Evolutionary conservation across 805 yeast species (phyloP).

Genomic region (Clavispora vitiphila): DNA sequence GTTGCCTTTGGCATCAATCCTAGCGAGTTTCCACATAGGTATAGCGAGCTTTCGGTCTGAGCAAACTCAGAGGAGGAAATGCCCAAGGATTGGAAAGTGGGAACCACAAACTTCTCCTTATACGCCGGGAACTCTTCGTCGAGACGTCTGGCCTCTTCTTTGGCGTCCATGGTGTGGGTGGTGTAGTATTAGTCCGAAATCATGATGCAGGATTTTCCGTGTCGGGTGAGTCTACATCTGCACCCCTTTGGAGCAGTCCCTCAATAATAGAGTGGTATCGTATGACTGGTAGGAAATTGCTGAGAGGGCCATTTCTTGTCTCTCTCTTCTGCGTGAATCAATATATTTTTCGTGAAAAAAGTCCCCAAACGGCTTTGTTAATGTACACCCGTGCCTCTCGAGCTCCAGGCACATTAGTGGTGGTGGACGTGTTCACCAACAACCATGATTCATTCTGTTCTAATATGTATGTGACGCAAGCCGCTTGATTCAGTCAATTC

Average conservation of each 20-base stretch:
- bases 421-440: background rate
- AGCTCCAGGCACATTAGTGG: background rate
- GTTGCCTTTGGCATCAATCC: constrained; percentile 81
- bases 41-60: constrained; percentile 34
- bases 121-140: constrained; percentile 39
- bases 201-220: background rate
- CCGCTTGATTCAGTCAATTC: constrained; percentile 14
- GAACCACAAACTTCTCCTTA: constrained; percentile 51
- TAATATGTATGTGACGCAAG: constrained; percentile 57
- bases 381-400: constrained; percentile 1
- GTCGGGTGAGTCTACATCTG: background rate
- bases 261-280: no score
- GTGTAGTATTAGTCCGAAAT: background rate
- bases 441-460: constrained; percentile 80
- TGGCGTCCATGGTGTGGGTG: background rate
- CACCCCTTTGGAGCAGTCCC: no score
- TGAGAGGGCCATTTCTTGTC: no score
- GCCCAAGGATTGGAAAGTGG: constrained; percentile 63
- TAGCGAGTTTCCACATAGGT: constrained; percentile 90
- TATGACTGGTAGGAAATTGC: no score
- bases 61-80: constrained; percentile 17
- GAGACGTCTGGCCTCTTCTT: constrained; percentile 19
- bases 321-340: no score
- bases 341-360: no score
- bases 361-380: no score